phyloP scores from a whole-genome alignment of 192 early-diverging fungal species.

The Phycomyces nitens region DNA sequence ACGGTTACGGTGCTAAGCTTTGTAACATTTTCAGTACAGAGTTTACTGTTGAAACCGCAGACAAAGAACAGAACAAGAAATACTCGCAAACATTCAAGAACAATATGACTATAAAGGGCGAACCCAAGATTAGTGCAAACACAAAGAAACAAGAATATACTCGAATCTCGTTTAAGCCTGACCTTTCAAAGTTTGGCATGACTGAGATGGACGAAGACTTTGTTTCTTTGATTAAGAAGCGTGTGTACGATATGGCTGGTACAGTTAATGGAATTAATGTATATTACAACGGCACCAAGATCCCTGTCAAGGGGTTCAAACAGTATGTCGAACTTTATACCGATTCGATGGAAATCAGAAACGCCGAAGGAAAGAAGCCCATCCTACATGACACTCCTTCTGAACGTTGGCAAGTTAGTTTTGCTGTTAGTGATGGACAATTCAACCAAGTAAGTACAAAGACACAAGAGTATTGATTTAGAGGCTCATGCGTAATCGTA shows the following conservation, averaged over 20 bases:
- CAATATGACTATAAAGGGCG: constrained; percentile 83
- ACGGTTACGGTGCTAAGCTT: constrained; percentile 92
- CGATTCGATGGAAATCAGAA: constrained; percentile 20
- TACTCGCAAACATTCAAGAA: constrained; percentile 84
- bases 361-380: constrained; percentile 32
- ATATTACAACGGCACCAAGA: constrained; percentile 74
- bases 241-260: constrained; percentile 93
- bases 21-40: constrained; percentile 96
- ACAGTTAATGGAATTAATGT: constrained; percentile 82
- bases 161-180: constrained; percentile 91
- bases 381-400: constrained; percentile 73
- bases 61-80: constrained; percentile 62
- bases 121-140: constrained; percentile 70
- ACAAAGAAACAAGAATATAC: constrained; percentile 78
- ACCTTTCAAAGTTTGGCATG: constrained; percentile 91
- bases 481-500: constrained; percentile 8
- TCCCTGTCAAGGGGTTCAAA: constrained; percentile 87
- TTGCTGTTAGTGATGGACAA: constrained; percentile 90
- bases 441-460: constrained; percentile 76
- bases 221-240: constrained; percentile 83
- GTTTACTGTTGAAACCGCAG: constrained; percentile 90
- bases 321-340: constrained; percentile 84
- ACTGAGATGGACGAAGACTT: constrained; percentile 79
- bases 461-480: background rate
- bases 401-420: constrained; percentile 91